These are phyloP conservation scores for Aspergillus wentii DNA, from an alignment of 495 filamentous ascomycete species.

Conservation along the genomic window DNA sequence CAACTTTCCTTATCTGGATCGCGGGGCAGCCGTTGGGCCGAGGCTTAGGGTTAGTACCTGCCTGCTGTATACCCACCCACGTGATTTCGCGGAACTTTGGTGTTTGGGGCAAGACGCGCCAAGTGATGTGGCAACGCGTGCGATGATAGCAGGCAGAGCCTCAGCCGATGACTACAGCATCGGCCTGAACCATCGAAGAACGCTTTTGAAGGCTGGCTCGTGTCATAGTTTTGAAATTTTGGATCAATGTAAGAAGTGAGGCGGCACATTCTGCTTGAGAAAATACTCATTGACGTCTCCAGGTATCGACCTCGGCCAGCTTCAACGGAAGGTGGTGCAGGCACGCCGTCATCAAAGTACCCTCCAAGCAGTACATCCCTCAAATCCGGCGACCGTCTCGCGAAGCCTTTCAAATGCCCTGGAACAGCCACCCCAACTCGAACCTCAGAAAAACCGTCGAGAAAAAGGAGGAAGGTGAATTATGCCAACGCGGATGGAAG, in stretches of 20 bases:
- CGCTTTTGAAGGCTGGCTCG: too few species aligned
- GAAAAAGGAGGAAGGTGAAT: constrained; percentile 85
- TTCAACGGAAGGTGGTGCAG: constrained; percentile 25
- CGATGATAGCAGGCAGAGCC: constrained; percentile 6
- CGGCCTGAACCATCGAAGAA: not conserved
- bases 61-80: constrained; percentile 23
- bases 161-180: not conserved
- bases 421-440: constrained; percentile 68
- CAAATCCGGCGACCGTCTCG: constrained; percentile 63
- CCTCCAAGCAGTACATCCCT: constrained; percentile 28
- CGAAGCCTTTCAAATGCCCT: constrained; percentile 90
- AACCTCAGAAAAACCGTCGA: constrained; percentile 71
- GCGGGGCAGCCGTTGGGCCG: constrained; percentile 1
- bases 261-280: not conserved
- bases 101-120: constrained; percentile 19
- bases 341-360: constrained; percentile 32
- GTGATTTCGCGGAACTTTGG: constrained; percentile 37
- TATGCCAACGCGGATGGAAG: constrained; percentile 77
- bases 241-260: constrained; percentile 12
- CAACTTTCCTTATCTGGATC: not conserved
- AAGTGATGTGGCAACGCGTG: constrained; percentile 23
- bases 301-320: constrained; percentile 43
- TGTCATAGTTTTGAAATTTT: not conserved
- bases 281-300: not conserved
- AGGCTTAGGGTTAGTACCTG: not conserved